Evolutionary conservation across 2,329 filamentous ascomycete species (phyloP).

Genomic region (Talaromyces sp.): DNA sequence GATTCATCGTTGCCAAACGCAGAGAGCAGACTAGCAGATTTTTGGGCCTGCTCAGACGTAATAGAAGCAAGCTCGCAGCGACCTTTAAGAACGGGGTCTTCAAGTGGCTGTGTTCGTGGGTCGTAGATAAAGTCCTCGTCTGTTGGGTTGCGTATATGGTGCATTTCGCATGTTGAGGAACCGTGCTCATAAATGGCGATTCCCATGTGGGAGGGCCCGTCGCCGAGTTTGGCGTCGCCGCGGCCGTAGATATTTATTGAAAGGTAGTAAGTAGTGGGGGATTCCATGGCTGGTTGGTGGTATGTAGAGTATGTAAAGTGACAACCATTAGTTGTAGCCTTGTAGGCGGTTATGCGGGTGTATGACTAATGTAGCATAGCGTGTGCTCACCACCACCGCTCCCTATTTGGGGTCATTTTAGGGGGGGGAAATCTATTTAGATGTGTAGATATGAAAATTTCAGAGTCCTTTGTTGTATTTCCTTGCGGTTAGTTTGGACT

Average conservation of each 20-base stretch:
- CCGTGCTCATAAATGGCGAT: constrained; percentile 16
- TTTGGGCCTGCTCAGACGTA: constrained; percentile 5
- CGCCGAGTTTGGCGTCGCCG: constrained; percentile 17
- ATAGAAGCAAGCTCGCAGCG: constrained; percentile 17
- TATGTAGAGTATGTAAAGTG: no score
- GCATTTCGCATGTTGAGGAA: constrained; percentile 18
- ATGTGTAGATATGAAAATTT: no score
- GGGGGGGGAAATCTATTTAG: no score
- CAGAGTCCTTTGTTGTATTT: no score
- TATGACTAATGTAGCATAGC: no score
- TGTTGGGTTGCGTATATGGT: constrained; percentile 19
- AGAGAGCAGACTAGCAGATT: constrained; percentile 5
- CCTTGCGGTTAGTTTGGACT: no score
- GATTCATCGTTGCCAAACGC: constrained; percentile 12
- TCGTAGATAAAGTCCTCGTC: constrained; percentile 19
- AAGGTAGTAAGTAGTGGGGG: constrained; percentile 9
- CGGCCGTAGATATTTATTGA: constrained; percentile 20
- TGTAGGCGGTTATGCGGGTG: no score
- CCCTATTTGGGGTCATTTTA: no score
- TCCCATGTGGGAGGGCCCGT: constrained; percentile 18
- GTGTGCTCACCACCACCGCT: no score
- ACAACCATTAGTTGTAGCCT: no score
- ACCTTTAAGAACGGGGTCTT: constrained; percentile 18
- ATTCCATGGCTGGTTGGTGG: not conserved
- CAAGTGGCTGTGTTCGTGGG: constrained; percentile 16